phyloP scores from a whole-genome alignment of 768 basidiomycete species.

The Mycena olivaceomarginata region DNA sequence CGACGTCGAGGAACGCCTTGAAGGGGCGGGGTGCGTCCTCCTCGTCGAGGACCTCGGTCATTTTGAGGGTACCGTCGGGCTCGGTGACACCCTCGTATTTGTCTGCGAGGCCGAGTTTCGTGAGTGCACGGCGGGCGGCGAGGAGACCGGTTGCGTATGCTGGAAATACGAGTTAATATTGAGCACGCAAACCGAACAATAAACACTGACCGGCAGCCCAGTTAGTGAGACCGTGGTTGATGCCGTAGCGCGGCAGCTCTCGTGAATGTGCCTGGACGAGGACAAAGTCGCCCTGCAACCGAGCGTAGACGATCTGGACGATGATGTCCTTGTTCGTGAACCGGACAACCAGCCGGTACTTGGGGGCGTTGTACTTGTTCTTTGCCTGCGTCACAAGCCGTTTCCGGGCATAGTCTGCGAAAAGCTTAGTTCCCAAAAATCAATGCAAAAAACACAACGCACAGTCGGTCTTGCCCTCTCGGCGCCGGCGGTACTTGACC shows the following conservation, averaged over 20 bases:
- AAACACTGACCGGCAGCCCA: constrained; percentile 90
- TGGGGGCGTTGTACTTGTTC: constrained; percentile 99
- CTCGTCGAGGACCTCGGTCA: constrained; percentile 92
- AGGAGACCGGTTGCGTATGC: constrained; percentile 99
- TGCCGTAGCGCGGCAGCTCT: constrained; percentile 97
- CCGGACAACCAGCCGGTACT: constrained; percentile 98
- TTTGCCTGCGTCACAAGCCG: constrained; percentile 98
- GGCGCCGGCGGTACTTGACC: constrained; percentile 97
- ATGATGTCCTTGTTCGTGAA: constrained; percentile 99
- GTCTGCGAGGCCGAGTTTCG: constrained; percentile 97
- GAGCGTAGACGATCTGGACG: constrained; percentile 96
- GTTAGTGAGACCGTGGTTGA: constrained; percentile 98
- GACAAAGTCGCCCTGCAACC: constrained; percentile 97
- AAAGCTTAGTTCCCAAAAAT: constrained; percentile 34
- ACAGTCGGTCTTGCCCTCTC: constrained; percentile 99
- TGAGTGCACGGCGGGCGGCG: constrained; percentile 93
- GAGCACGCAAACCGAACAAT: constrained; percentile 1
- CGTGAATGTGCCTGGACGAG: constrained; percentile 90
- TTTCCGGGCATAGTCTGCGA: constrained; percentile 96
- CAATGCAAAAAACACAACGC: constrained; percentile 50
- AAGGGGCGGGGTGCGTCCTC: constrained; percentile 99
- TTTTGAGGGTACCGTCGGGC: constrained; percentile 88
- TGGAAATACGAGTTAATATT: constrained; percentile 48
- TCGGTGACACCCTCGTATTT: constrained; percentile 97
- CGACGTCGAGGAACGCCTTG: constrained; percentile 99